phyloP scores from a whole-genome alignment of 495 filamentous ascomycete genomes.

The Parachaetomium inaequale region DNA sequence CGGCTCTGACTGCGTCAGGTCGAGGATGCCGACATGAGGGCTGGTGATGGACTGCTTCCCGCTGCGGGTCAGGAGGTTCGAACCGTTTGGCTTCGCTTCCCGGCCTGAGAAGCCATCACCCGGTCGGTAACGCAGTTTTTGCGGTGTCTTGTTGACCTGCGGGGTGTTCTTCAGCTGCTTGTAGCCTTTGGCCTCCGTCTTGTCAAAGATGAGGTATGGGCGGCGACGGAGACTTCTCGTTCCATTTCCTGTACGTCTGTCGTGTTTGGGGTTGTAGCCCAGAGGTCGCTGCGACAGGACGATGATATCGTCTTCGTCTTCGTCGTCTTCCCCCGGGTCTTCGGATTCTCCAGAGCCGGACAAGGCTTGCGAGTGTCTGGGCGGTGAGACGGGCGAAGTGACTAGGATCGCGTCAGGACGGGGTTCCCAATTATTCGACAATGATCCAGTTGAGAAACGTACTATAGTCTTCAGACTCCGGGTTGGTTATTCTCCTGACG shows the following conservation, averaged over 20 bases:
- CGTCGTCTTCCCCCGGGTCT: not conserved
- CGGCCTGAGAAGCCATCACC: conserved; percentile 29
- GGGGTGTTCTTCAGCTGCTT: conserved; percentile 19
- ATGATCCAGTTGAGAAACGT: not conserved
- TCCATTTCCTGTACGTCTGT: not conserved
- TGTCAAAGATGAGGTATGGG: conserved; percentile 25
- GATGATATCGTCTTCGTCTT: conserved; percentile 6
- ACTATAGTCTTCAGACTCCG: not conserved
- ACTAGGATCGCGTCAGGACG: not conserved
- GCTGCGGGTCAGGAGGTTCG: conserved; percentile 11
- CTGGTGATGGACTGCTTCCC: conserved; percentile 7
- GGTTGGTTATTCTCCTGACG: not conserved
- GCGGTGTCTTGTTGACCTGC: not conserved
- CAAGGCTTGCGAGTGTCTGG: not conserved
- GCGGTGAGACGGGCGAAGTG: not conserved
- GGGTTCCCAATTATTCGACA: not conserved
- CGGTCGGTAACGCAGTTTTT: not conserved
- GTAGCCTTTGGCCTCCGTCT: conserved; percentile 14
- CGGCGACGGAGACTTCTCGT: conserved; percentile 16
- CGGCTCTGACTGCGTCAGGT: conserved; percentile 20
- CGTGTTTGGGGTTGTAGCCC: not conserved
- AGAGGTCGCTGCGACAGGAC: not conserved
- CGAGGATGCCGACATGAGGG: conserved; percentile 14
- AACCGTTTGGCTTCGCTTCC: conserved; percentile 24
- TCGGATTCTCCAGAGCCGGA: not conserved